Percentiles rank a stretch among this genome's conserved stretches.
Conservation (phyloP, 768 basidiomycete genomes). For the Boletus vinaceobasis region DNA sequence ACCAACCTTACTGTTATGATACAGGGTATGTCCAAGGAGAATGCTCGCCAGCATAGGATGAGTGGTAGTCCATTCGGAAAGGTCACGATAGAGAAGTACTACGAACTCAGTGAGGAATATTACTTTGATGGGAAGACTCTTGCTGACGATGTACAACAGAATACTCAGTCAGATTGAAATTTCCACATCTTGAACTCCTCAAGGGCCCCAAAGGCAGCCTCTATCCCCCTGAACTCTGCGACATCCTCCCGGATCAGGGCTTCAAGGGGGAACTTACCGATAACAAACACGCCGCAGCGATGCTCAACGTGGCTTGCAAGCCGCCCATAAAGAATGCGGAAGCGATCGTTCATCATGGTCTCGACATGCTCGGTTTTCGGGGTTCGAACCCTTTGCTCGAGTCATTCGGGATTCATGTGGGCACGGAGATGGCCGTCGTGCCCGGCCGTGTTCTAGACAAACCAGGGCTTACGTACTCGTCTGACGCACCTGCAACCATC, state of each 20-base stretch:
- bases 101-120: constrained; percentile 35
- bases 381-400: constrained; percentile 31
- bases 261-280: constrained; percentile 48
- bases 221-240: constrained; percentile 48
- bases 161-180: constrained; percentile 33
- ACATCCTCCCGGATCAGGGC: constrained; percentile 39
- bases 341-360: constrained; percentile 41
- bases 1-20: constrained; percentile 69
- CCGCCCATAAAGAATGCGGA: constrained; percentile 45
- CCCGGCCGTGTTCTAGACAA: constrained; percentile 49
- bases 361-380: constrained; percentile 41
- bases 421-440: constrained; percentile 49
- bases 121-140: background rate
- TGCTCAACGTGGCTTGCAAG: constrained; percentile 48
- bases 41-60: constrained; percentile 39
- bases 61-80: constrained; percentile 33
- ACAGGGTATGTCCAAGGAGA: constrained; percentile 42
- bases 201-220: constrained; percentile 34
- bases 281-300: constrained; percentile 40
- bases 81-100: constrained; percentile 46
- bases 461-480: constrained; percentile 42
- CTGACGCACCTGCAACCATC: constrained; percentile 23
- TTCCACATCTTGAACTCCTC: constrained; percentile 40
- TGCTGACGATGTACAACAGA: constrained; percentile 28
- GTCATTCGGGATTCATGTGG: constrained; percentile 44